Evolutionary conservation across 345 rosid genomes (phyloP).

Genomic region (Populus davidiana): DNA sequence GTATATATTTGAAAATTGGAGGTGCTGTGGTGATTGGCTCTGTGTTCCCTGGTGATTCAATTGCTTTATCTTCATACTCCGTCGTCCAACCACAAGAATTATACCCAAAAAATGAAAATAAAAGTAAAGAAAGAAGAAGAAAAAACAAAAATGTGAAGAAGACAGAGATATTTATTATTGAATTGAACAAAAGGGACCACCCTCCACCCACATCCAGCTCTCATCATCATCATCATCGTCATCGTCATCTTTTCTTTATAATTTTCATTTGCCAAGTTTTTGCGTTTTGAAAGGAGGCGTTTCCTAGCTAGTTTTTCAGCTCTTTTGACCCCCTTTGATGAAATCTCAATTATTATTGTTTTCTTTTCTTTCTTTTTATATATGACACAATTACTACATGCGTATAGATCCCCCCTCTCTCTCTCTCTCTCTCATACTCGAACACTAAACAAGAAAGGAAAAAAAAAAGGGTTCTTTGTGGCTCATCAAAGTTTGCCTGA

Average conservation of each 20-base stretch:
- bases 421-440: too few species aligned
- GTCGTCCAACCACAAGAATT: conserved; percentile 45
- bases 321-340: conserved; percentile 49
- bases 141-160: conserved; percentile 18
- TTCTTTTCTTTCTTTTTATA: not conserved
- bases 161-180: conserved; percentile 52
- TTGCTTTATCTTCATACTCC: conserved; percentile 58
- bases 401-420: too few species aligned
- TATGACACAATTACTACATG: too few species aligned
- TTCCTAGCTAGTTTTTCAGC: conserved; percentile 68
- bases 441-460: too few species aligned
- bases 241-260: conserved; percentile 25
- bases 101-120: not conserved
- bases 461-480: not conserved
- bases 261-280: conserved; percentile 3
- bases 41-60: conserved; percentile 38
- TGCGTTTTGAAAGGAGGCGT: conserved; percentile 56
- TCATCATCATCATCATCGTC: conserved; percentile 40
- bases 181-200: conserved; percentile 36
- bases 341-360: not conserved
- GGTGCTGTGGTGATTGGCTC: conserved; percentile 35
- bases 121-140: conserved; percentile 15
- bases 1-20: too few species aligned
- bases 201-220: not conserved
- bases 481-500: too few species aligned